Conservation (phyloP, 371 early-diverging fungal genomes). For the Circinella umbellata region DNA sequence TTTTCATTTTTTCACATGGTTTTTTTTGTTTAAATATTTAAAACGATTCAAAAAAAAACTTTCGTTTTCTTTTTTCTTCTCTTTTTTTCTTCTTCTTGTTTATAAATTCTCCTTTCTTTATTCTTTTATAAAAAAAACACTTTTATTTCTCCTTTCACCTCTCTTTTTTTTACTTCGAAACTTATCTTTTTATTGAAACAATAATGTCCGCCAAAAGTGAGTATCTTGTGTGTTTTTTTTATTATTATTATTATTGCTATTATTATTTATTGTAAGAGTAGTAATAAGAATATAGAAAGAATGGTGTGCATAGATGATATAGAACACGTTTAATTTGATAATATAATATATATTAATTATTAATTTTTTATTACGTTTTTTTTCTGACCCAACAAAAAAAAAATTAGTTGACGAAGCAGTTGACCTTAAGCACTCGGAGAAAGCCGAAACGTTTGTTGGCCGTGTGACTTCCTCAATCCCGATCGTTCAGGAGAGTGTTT, state of each 20-base stretch:
- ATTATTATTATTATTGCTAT: too few relatives aligned
- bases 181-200: not conserved
- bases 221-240: not conserved
- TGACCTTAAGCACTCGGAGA: conserved; percentile 10
- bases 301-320: too few relatives aligned
- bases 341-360: too few relatives aligned
- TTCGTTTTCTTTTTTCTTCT: not conserved
- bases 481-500: conserved; percentile 64
- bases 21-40: not conserved
- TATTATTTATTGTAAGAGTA: too few relatives aligned
- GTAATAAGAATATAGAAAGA: too few relatives aligned
- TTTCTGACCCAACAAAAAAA: not conserved
- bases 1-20: conserved; percentile 7
- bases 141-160: too few relatives aligned
- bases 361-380: too few relatives aligned
- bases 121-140: too few relatives aligned
- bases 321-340: too few relatives aligned
- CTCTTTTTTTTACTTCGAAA: not conserved
- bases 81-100: not conserved
- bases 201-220: not conserved
- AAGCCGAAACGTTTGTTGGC: conserved; percentile 34
- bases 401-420: conserved; percentile 11
- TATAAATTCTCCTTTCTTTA: not conserved
- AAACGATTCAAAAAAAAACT: not conserved
- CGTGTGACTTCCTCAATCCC: conserved; percentile 69